Evolutionary conservation across 352 stramenopile genomes (phyloP), one percentile per base, ranked within the genome.

Genomic region (Pythium phragmiticola): DNA sequence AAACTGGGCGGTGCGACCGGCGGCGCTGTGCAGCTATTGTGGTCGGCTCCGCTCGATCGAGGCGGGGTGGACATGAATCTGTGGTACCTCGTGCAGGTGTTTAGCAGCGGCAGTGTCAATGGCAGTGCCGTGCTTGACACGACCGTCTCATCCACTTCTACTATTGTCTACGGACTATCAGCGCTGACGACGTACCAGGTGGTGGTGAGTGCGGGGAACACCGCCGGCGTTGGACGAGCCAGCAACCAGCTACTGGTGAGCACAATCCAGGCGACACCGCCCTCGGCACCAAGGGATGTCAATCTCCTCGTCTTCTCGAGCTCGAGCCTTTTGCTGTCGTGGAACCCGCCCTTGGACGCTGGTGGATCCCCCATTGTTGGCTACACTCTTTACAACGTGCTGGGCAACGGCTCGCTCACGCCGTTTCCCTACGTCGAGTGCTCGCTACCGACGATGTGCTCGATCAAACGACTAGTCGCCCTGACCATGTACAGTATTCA

Each of bases 141-240:
- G 2, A 68, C 57, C 0, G 28, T 6, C 5, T 54, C 48, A 0
- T 11, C 26, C 4, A 67, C 48, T 0, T 61, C 76, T 37, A 65
- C 43, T 9, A 64, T 45, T 0, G 17, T 88, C 3, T 88, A 82
- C 46, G 77, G 74, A 3, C 59, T 89, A 12, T 74, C 65, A 12
- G 66, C 72, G 3, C 79, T 68, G n/a, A 88, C 82, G 7, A 69
- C 67, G 0, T 91, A 89, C 33, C 52, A 69, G 14, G 63, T 82
- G 0, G 69, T 56, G 4, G 72, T 87, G 0, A 37, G 58, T 26
- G 71, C 80, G 8, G 34, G 60, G 5, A 89, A 88, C 57, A 53
- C 26, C 12, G 49, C 52, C 0, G 78, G 78, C 2, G 13, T 49
- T 42, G 75, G 80, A 3, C 0, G 48, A 4, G 23, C 52, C 2